These are phyloP conservation scores for Malassezia japonica DNA, from an alignment of 1,284 basidiomycete genomes.

Conservation along the genomic window DNA sequence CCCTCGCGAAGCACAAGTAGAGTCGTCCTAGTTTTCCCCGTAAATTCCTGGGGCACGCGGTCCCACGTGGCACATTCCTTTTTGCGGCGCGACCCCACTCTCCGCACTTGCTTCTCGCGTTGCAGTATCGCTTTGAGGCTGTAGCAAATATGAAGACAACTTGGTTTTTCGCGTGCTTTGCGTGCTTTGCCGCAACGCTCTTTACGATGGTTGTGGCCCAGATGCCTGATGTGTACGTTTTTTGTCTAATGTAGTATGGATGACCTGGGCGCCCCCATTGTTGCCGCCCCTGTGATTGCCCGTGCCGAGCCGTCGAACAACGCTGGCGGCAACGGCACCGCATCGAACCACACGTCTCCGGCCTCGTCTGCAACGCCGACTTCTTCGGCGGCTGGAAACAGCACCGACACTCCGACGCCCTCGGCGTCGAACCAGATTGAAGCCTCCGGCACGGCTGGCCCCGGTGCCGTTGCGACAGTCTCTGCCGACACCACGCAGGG, in stretches of 20 bases:
- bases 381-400: background rate
- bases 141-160: too few relatives aligned
- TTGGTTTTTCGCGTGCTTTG: too few relatives aligned
- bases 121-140: too few relatives aligned
- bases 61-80: too few relatives aligned
- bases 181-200: too few relatives aligned
- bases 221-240: background rate
- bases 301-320: background rate
- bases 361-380: background rate
- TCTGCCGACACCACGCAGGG: slow-evolving; percentile 17
- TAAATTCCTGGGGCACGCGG: too few relatives aligned
- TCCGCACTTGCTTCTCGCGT: too few relatives aligned
- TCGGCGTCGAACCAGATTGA: slow-evolving; percentile 10
- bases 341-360: background rate
- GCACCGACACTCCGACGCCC: background rate
- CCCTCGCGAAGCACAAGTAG: background rate
- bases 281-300: background rate
- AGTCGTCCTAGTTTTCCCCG: too few relatives aligned
- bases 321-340: background rate
- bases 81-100: too few relatives aligned
- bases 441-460: slow-evolving; percentile 15
- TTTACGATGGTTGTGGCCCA: background rate
- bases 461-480: slow-evolving; percentile 26
- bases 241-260: background rate
- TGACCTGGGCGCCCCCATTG: background rate